Conservation (phyloP, 805 yeast species). For the Saccharomyces mikatae region DNA sequence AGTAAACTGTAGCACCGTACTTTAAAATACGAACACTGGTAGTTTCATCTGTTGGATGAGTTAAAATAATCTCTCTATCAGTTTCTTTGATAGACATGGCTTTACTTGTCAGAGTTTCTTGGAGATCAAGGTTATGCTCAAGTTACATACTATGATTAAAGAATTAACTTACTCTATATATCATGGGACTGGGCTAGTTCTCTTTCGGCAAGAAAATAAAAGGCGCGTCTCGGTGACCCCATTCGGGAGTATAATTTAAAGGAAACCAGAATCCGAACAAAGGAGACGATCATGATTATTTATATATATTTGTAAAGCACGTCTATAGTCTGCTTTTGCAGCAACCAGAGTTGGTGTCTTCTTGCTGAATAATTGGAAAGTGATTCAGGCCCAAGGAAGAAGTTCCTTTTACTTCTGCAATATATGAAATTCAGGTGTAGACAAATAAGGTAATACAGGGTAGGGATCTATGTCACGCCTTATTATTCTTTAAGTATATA, state of each 20-base stretch:
- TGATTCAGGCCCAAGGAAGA: not conserved
- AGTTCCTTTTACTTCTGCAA: not conserved
- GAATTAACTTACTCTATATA: not conserved
- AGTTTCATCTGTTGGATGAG: slow-evolving; percentile 42
- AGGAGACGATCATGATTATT: not conserved
- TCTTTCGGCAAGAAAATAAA: not conserved
- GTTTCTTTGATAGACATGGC: slow-evolving; percentile 61
- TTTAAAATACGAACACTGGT: slow-evolving; percentile 64
- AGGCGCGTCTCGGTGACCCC: not conserved
- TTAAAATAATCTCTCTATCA: slow-evolving; percentile 52
- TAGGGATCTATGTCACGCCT: not conserved
- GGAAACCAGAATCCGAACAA: too few species aligned
- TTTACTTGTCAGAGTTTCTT: not conserved
- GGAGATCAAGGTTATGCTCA: not conserved
- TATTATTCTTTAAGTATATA: not conserved
- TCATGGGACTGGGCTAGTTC: not conserved
- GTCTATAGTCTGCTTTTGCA: too few species aligned
- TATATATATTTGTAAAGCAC: too few species aligned
- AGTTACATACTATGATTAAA: not conserved
- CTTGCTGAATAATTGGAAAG: not conserved
- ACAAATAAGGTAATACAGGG: not conserved
- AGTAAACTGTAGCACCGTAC: slow-evolving; percentile 80
- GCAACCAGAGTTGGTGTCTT: too few species aligned
- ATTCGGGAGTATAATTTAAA: not conserved
- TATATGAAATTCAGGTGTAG: not conserved